These are phyloP conservation scores for Nemophila menziesii DNA, from an alignment of 257 asterid species.

Conservation along the genomic window DNA sequence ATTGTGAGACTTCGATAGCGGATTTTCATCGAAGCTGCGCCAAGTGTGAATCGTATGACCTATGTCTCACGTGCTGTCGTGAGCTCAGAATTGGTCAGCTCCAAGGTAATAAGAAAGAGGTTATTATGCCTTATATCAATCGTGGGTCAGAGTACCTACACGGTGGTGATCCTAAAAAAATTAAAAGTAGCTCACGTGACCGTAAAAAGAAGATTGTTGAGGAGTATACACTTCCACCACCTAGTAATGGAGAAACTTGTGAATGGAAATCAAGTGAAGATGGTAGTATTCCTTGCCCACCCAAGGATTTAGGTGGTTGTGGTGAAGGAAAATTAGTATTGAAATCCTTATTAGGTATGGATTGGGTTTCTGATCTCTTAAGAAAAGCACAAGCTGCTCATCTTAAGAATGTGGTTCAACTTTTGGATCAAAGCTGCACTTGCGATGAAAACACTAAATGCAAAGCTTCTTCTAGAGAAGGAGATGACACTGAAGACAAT, in stretches of 20 bases:
- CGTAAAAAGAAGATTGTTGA: too few relatives aligned
- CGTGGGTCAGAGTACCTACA: conserved; percentile 35
- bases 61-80: conserved; percentile 69
- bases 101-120: conserved; percentile 33
- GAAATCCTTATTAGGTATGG: conserved; percentile 24
- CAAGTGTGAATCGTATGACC: conserved; percentile 56
- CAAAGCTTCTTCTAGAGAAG: conserved; percentile 33
- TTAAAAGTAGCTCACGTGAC: conserved; percentile 6
- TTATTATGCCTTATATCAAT: conserved; percentile 16
- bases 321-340: conserved; percentile 42
- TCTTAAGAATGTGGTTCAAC: conserved; percentile 23
- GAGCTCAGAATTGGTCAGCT: conserved; percentile 59
- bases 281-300: conserved; percentile 55
- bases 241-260: conserved; percentile 11
- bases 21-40: conserved; percentile 74
- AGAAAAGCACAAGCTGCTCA: conserved; percentile 34
- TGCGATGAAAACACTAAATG: conserved; percentile 9
- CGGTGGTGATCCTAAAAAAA: conserved; percentile 12
- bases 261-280: conserved; percentile 39
- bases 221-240: conserved; percentile 11
- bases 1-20: conserved; percentile 56
- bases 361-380: conserved; percentile 33
- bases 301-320: conserved; percentile 39
- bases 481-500: conserved; percentile 46
- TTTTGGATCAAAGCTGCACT: conserved; percentile 6